Base-by-base conservation (phyloP, 2,329 filamentous ascomycete genomes). In the Lasiodiplodia theobromae region DNA sequence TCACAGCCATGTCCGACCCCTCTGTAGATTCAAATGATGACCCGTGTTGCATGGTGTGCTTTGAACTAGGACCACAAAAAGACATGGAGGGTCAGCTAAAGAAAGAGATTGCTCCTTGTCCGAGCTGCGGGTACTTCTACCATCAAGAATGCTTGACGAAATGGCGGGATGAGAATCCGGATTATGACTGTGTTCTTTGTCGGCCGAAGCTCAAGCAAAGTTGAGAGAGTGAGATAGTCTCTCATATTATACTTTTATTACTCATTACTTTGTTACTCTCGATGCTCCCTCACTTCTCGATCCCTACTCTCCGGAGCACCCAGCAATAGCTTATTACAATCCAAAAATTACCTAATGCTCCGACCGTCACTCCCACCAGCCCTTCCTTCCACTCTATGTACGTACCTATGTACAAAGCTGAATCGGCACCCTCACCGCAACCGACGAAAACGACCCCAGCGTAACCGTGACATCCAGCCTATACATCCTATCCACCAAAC, bases 391-490 rank as follows among this genome's bases (percentile, higher is more conserved):
- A 21, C 25, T 11, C 58, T 63, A 65, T 25, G 47, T 54, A 31
- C 62, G 7, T 8, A 25, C 18, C 58, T 63, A 65, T 38, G 47
- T 54, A 31, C 62, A 53, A 54, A 65, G 25, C 62, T 65, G 62
- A 4, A 65, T 8, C 11, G 62, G 62, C 10, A 54, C 47, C 6
- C 62, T 14, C 25, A 65, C 47, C 6, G 49, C 4, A 12, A 65
- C 25, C 6, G 62, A 53, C 14, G 62, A 40, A 7, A 18, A n/a
- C 18, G 62, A 31, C 12, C 49, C 40, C 16, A 54, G 6, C 28
- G n/a, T 23, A 21, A 65, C 47, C n/a, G 62, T 28, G 4, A 65
- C 14, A 18, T 65, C 62, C 18, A 65, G 11, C 10, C 62, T 28
- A 21, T 65, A 65, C 10, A 10, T 18, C 23, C 62, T 2, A 25